These are phyloP conservation scores for Funneliformis mosseae DNA, from an alignment of 192 early-diverging fungal genomes.

Conservation along the genomic window DNA sequence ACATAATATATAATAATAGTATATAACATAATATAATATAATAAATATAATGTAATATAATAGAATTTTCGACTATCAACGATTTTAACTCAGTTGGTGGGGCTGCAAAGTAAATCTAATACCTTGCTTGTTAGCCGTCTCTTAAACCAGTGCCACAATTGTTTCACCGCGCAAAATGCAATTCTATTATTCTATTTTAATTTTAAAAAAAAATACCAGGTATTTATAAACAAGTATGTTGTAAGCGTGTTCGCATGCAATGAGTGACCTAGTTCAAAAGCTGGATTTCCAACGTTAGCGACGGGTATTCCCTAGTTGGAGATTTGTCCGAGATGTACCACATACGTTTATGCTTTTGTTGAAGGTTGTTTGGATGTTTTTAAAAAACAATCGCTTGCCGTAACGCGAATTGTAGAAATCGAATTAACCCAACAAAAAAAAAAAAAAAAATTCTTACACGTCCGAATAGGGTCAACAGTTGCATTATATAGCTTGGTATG, in stretches of 20 bases:
- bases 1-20: too few species aligned
- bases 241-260: not conserved
- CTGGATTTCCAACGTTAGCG: not conserved
- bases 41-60: not conserved
- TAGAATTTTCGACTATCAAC: too few species aligned
- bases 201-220: not conserved
- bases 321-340: not conserved
- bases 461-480: not conserved
- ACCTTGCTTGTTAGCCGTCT: not conserved
- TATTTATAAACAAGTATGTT: not conserved
- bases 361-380: not conserved
- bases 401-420: not conserved
- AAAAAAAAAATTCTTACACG: not conserved
- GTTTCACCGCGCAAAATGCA: not conserved
- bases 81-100: too few species aligned
- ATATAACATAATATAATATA: not conserved
- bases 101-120: not conserved
- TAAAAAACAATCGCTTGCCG: not conserved
- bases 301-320: not conserved
- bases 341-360: not conserved
- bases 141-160: not conserved
- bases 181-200: not conserved
- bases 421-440: too few species aligned
- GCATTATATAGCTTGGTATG: not conserved
- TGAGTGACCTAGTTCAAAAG: not conserved